Base-by-base conservation (phyloP, 140 eudicot species). In the Flaveria floridana region DNA sequence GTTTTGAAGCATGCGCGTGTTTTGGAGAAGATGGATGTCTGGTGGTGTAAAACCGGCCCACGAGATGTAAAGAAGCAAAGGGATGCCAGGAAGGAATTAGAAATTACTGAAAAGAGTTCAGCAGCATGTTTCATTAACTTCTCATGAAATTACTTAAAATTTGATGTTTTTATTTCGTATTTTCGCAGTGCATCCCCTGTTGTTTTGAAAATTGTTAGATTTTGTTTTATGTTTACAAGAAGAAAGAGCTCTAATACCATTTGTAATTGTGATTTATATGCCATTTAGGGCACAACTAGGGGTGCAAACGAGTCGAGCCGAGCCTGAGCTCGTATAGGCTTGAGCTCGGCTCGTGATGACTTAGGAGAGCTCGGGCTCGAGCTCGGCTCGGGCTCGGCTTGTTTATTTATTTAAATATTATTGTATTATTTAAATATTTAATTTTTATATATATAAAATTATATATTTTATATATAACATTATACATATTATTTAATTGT, bases 11-110 rank as follows among this genome's bases (percentile, higher is more conserved):
- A 80, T 52, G 82, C 82, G 9, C 6, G 30, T 55, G 73, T 52
- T 44, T 67, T 83, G 77, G 82, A 80, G 73, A 77, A 68, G 73
- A 74, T 86, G 84, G 55, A 80, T 66, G 44, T 80, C 34, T n/a
- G 68, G 63, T 79, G 79, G 68, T 79, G 74, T 44, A 72, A 72
- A 77, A 41, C 19, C 37, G 68, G n/a, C 16, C 59, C 59, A 39
- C 41, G 6, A 39, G 78, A 79, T 52, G 8, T 51, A 53, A 79
- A 79, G 78, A 72, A 53, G 46, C 68, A 62, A 39, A 71, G 72
- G 34, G 72, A 71, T 20, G 59, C 39, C 8, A 78, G 47, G 72
- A 61, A 61, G 48, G 82, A 71, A 21, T 23, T 78, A 18, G 66
- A 78, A 20, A 48, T 12, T 13, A 23, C 21, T 1, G 58, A 71